Base-by-base conservation (phyloP, 2,329 filamentous ascomycete genomes). In the Achaetomium macrosporum region DNA sequence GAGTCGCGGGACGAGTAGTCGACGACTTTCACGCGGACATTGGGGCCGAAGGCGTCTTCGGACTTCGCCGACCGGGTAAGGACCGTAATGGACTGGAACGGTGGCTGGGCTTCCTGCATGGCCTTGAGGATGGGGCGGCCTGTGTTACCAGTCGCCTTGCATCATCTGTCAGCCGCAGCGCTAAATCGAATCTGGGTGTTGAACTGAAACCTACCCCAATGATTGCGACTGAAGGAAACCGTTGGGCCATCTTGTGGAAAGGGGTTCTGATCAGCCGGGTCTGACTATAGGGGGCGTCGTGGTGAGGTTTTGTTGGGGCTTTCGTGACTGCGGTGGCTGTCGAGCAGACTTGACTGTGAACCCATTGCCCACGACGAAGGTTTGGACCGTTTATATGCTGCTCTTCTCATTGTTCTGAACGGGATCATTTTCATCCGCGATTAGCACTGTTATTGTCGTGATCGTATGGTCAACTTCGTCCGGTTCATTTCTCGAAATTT, bases 1-100 rank as follows among this genome's bases (percentile, higher is more conserved):
- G 73, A 73, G 1, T 67, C 55, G 4, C 70, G 62, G 2, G 65
- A 66, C 42, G 69, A 65, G 56, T 75, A 76, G 60, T 81, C 69
- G 25, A 74, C 71, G 6, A 69, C 67, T 57, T 74, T 61, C n/a
- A 79, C 71, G 8, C 68, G 67, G 49, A 76, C 69, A 20, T 65
- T 62, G 0, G 64, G 36, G 1, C 70, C 68, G 42, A 67, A 60
- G 0, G 62, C 62, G n/a, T 62, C 25, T 25, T 7, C 36, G 12
- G 36, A 16, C 7, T 39, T 39, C 15, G 40, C 40, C 9, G 40
- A 20, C 16, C 40, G 40, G 16, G 40, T 42, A 17, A 42, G 40
- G 8, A 42, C 15, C 17, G 20, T 42, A 16, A 42, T 42, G 40
- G 40, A 42, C 16, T 42, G 16, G 40, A 42, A 42, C 11, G 40